Percentiles rank a stretch among this genome's conserved stretches.
Evolutionary conservation across 148 eudicot species (phyloP).

Genomic region (Beta vulgaris): DNA sequence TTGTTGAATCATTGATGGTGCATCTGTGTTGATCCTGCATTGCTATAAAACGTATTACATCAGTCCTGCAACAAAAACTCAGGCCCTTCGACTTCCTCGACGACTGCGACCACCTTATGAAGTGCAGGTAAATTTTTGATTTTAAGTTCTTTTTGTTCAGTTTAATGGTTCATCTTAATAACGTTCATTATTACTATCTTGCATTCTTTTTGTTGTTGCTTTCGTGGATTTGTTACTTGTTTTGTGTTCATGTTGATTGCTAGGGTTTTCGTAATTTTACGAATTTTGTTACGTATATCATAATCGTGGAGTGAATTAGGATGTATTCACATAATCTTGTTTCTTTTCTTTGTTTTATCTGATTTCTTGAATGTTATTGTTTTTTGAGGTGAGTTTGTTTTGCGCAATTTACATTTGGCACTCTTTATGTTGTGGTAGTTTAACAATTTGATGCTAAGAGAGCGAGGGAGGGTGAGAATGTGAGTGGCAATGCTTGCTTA

Average conservation of each 20-base stretch:
- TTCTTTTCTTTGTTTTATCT: background rate
- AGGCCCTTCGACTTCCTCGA: too few relatives aligned
- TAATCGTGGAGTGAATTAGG: background rate
- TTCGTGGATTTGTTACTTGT: background rate
- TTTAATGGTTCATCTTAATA: too few relatives aligned
- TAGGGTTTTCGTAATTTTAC: slow-evolving; percentile 20
- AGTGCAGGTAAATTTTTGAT: too few relatives aligned
- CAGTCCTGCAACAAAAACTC: too few relatives aligned
- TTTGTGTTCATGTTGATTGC: background rate
- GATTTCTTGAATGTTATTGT: background rate
- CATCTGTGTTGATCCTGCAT: too few relatives aligned
- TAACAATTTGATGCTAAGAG: too few relatives aligned
- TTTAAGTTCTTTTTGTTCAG: too few relatives aligned
- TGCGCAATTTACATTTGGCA: background rate
- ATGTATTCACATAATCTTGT: background rate
- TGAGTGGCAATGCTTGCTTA: too few relatives aligned
- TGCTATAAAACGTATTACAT: too few relatives aligned
- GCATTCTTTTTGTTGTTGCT: background rate
- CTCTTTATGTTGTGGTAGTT: background rate
- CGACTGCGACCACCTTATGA: too few relatives aligned
- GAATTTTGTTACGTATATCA: background rate
- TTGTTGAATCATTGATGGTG: too few relatives aligned
- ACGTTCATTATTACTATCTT: background rate
- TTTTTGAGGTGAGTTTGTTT: background rate
- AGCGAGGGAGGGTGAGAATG: background rate